Base-by-base conservation (phyloP, 1,139 yeast species). In the Taphrina communis region DNA sequence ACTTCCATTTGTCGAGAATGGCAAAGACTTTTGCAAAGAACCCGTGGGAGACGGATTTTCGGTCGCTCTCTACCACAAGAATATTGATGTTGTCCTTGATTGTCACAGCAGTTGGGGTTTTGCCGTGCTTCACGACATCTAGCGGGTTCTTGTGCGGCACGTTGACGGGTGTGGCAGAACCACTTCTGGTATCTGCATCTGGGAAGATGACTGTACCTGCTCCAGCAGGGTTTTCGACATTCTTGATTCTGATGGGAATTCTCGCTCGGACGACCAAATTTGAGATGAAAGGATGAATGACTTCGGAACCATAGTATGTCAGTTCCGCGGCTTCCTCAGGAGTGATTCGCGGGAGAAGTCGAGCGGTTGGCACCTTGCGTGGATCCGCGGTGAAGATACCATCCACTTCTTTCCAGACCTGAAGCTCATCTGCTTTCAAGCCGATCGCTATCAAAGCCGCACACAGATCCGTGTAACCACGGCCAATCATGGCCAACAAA, bases 341-440 rank as follows among this genome's bases (percentile, higher is more conserved):
- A 0, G 99, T 94, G 72, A 94, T 97, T 71, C 92, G 86, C 70
- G 88, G 86, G 73, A 94, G 82, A 65, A 94, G 81, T 74, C 97
- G 84, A 3, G 99, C 99, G 70, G 86, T 87, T 35, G 95, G 89
- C 36, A 94, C 99, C 76, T 94, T 94, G 72, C 99, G 83, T 42
- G 99, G 99, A 77, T 94, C 99, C 1, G 99, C 99, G 0, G 99
- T 93, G 81, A 94, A 94, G 58, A 94, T 94, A 74, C 99, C 99
- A 78, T 94, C 99, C 65, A 94, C 99, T 81, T 94, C 99, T 76
- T 94, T 94, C 99, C 99, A 94, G 63, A 94, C 90, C 80, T 94
- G 99, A 70, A 94, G 82, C 79, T 94, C 99, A 62, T 91, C 96
- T 0, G 98, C 98, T 73, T 84, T 86, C 67, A 89, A 79, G 0